These are phyloP conservation scores for Phytophthora fragariaefolia DNA, from an alignment of 352 stramenopile species.

Conservation along the genomic window DNA sequence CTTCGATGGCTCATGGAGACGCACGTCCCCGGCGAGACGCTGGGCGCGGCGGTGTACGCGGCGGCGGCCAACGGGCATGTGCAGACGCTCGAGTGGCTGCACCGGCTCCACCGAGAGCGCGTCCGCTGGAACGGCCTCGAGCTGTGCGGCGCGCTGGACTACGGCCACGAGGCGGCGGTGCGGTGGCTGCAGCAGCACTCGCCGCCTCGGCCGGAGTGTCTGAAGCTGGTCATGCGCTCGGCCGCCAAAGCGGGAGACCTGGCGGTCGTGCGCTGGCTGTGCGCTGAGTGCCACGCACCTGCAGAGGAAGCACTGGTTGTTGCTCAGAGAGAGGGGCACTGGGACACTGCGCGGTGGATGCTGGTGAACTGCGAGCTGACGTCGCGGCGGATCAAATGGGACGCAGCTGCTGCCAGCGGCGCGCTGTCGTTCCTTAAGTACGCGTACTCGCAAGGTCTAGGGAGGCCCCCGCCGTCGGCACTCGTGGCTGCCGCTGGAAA, in stretches of 20 bases:
- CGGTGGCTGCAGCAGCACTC: conserved; percentile 52
- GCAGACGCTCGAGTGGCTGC: conserved; percentile 29
- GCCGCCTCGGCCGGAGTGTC: conserved; percentile 25
- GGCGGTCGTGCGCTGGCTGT: conserved; percentile 23
- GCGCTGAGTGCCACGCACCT: conserved; percentile 15
- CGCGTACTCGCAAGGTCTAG: conserved; percentile 16
- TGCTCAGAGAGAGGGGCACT: conserved; percentile 21
- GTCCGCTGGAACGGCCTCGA: conserved; percentile 36
- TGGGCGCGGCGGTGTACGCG: conserved; percentile 31
- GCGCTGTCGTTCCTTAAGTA: conserved; percentile 35
- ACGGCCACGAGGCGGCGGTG: conserved; percentile 47
- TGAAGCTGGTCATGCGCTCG: conserved; percentile 29
- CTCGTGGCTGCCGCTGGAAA: conserved; percentile 30
- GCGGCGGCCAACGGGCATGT: conserved; percentile 29
- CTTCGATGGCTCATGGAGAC: conserved; percentile 32
- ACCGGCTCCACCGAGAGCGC: conserved; percentile 14
- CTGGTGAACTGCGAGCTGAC: conserved; percentile 27
- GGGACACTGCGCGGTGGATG: conserved; percentile 29
- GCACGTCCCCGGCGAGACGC: conserved; percentile 11
- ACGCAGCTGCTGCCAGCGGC: conserved; percentile 17
- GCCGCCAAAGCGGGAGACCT: conserved; percentile 28
- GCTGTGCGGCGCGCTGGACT: conserved; percentile 39
- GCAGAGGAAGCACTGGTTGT: conserved; percentile 19
- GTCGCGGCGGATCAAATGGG: conserved; percentile 17
- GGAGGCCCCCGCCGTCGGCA: not conserved